Base-by-base conservation (phyloP, 352 stramenopile species). In the Peronospora farinosa region DNA sequence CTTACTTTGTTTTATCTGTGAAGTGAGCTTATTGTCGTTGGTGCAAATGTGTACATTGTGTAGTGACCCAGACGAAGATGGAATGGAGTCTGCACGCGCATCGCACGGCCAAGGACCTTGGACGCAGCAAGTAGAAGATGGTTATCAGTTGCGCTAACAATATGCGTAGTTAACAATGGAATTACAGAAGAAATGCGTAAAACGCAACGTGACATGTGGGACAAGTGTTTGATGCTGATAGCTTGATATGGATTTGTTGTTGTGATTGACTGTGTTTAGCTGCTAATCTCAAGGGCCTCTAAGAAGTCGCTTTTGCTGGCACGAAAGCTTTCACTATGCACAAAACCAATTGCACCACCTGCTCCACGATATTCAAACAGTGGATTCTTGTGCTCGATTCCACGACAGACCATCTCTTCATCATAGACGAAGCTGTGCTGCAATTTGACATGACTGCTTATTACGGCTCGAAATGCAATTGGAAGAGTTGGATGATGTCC, bases 51-150 rank as follows among this genome's bases (percentile, higher is more conserved):
- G 16, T 50, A 43, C 37, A 17, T 46, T 45, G 12, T 37, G 9
- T 43, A 87, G 82, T 93, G 31, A 93, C 82, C 1, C 79, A 91
- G 47, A 90, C 77, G 16, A 93, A 93, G 67, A 93, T 93, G 82
- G 79, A 93, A 56, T 94, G 83, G 83, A 94, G 67, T 46, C 43
- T 94, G 40, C 74, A 91, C 51, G 77, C 79, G 23, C 83, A 94
- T 43, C 83, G 83, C 41, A 92, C 81, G 27, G 83, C 79, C 36
- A 77, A 81, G 35, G 78, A 89, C 47, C 72, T 93, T 30, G 64
- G 67, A 11, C 62, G 68, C 57, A 91, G 68, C 61, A 91, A 88
- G 65, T 91, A 78, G 64, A 51, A 19, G 23, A 36, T 8, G 5
- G 21, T 2, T 40, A 44, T 33, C 35, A 36, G 25, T 35, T 21